A percentile compares a stretch with the other conserved stretches of the same genome.
These are phyloP conservation scores for Tremella fuciformis DNA, from an alignment of 768 basidiomycete species.

Conservation along the genomic window DNA sequence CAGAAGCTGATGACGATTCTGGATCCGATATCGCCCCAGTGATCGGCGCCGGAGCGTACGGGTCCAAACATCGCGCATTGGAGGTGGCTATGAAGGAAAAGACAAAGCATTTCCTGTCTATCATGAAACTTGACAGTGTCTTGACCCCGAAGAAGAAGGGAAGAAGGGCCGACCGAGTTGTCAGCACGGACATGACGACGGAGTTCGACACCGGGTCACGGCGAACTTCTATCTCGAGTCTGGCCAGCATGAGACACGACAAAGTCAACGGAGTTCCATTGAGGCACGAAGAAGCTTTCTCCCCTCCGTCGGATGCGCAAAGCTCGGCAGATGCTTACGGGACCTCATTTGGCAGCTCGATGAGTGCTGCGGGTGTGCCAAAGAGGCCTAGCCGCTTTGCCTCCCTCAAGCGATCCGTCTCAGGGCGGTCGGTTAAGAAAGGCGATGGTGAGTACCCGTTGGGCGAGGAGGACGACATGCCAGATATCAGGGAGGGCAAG, in stretches of 20 bases:
- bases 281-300: neutral
- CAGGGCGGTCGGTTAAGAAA: constrained; percentile 20
- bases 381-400: constrained; percentile 17
- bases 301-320: neutral
- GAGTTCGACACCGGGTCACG: constrained; percentile 23
- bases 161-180: neutral
- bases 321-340: neutral
- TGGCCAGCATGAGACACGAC: constrained; percentile 12
- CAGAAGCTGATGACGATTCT: constrained; percentile 38
- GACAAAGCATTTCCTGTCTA: constrained; percentile 42
- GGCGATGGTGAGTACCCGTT: constrained; percentile 21
- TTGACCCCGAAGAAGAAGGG: constrained; percentile 17
- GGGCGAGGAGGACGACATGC: constrained; percentile 14
- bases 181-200: constrained; percentile 1
- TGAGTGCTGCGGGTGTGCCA: neutral
- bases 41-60: constrained; percentile 12
- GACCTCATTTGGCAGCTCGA: constrained; percentile 1
- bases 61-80: constrained; percentile 29
- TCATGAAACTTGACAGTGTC: constrained; percentile 38
- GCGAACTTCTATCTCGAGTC: constrained; percentile 28
- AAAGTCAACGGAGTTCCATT: neutral
- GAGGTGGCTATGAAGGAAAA: constrained; percentile 48
- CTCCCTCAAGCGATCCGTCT: constrained; percentile 35
- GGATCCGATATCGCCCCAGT: constrained; percentile 1
- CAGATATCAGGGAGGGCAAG: constrained; percentile 45